Evolutionary conservation across 345 rosid genomes (phyloP).

Genomic region (Brassica rapa): DNA sequence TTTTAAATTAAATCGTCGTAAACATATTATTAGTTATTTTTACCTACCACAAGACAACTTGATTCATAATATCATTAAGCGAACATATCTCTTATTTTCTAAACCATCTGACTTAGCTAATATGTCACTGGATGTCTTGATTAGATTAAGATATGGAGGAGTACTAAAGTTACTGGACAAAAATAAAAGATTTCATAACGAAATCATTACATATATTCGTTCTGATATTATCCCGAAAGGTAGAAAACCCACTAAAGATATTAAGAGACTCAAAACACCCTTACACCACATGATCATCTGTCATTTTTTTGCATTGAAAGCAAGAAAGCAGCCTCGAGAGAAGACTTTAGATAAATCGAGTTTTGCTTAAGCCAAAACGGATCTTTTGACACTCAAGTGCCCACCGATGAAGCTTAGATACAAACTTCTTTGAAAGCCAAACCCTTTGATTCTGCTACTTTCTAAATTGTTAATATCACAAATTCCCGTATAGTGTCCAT

Average conservation of each 20-base stretch:
- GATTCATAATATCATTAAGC: not conserved
- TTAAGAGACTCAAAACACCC: not conserved
- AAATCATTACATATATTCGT: not conserved
- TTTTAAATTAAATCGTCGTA: not conserved
- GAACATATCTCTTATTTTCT: not conserved
- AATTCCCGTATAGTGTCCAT: not conserved
- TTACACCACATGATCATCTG: not conserved
- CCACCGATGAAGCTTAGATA: not conserved
- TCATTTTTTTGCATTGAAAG: not conserved
- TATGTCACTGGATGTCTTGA: not conserved
- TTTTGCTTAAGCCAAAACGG: not conserved
- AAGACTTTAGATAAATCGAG: not conserved
- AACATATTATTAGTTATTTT: not conserved
- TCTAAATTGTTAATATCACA: not conserved
- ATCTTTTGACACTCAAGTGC: not conserved
- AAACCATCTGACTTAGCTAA: not conserved
- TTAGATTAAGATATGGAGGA: not conserved
- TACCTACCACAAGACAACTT: not conserved
- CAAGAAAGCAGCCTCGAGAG: not conserved
- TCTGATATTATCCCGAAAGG: not conserved
- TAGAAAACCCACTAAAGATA: not conserved
- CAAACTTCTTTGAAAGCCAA: not conserved
- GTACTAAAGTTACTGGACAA: not conserved
- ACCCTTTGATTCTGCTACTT: not conserved
- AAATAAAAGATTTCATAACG: not conserved